These are phyloP conservation scores for Calonectria pseudoturangicola DNA, from an alignment of 2,329 filamentous ascomycete genomes.

Conservation along the genomic window DNA sequence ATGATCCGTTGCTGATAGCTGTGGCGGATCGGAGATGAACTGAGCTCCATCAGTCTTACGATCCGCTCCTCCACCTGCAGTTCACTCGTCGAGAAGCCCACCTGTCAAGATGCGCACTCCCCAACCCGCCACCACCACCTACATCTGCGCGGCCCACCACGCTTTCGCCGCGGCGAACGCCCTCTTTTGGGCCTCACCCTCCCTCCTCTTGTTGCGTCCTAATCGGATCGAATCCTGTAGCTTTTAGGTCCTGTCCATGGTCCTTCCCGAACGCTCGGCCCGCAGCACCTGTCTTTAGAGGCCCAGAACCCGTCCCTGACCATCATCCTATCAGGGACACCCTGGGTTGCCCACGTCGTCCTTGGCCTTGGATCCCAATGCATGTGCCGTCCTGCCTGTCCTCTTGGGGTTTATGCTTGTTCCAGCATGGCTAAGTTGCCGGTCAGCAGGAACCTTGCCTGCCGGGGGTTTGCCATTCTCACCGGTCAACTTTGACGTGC, in stretches of 20 bases:
- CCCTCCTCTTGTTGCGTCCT: constrained; percentile 24
- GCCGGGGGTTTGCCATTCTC: constrained; percentile 40
- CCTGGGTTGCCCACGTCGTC: constrained; percentile 29
- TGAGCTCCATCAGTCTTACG: constrained; percentile 38
- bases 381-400: constrained; percentile 34
- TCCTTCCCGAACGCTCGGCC: constrained; percentile 43
- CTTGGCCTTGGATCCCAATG: constrained; percentile 20
- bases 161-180: constrained; percentile 52
- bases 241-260: constrained; percentile 16
- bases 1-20: constrained; percentile 10
- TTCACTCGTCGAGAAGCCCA: constrained; percentile 41
- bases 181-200: constrained; percentile 46
- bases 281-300: constrained; percentile 32
- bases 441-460: constrained; percentile 46
- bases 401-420: constrained; percentile 48
- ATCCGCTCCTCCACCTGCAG: constrained; percentile 21
- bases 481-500: constrained; percentile 50
- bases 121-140: constrained; percentile 42
- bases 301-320: constrained; percentile 26
- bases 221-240: constrained; percentile 27
- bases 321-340: constrained; percentile 13
- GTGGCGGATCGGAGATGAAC: constrained; percentile 38
- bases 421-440: constrained; percentile 35
- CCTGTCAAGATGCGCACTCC: constrained; percentile 44
- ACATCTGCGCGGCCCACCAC: constrained; percentile 36